These are phyloP conservation scores for Nemania serpens DNA, from an alignment of 2,329 filamentous ascomycete genomes.

Conservation along the genomic window DNA sequence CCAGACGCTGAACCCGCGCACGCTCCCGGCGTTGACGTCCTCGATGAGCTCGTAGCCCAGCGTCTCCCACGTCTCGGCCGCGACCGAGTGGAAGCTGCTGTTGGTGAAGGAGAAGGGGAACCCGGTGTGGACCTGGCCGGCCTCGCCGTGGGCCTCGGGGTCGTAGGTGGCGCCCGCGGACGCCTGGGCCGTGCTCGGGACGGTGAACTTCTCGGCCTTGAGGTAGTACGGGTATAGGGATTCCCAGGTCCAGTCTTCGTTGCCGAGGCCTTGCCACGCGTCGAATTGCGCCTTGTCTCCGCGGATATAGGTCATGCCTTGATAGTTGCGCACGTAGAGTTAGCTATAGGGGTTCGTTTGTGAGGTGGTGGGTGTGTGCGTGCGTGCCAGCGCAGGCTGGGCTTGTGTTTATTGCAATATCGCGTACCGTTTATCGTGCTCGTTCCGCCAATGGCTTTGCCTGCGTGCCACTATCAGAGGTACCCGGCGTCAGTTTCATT, in stretches of 20 bases:
- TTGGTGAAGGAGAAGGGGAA: constrained; percentile 45
- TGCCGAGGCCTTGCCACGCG: constrained; percentile 50
- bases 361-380: too few relatives aligned
- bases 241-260: constrained; percentile 52
- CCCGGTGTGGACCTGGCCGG: constrained; percentile 45
- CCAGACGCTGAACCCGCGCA: constrained; percentile 45
- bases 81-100: constrained; percentile 37
- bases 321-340: constrained; percentile 18
- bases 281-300: constrained; percentile 49
- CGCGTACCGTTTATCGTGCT: constrained; percentile 47
- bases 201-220: constrained; percentile 46
- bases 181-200: constrained; percentile 43
- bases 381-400: too few relatives aligned
- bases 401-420: neutral
- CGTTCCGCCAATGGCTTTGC: constrained; percentile 47
- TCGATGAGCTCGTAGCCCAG: constrained; percentile 42
- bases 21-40: constrained; percentile 48
- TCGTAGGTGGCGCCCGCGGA: constrained; percentile 44
- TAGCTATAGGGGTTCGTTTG: constrained; percentile 16
- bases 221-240: constrained; percentile 53
- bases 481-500: neutral
- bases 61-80: constrained; percentile 41
- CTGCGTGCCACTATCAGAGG: constrained; percentile 38
- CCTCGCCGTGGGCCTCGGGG: constrained; percentile 42
- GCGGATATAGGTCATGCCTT: constrained; percentile 52